A percentile compares a stretch with the other conserved stretches of the same genome.
Evolutionary conservation across 2,329 filamentous ascomycete genomes (phyloP).

Genomic region (Endoconidiophora laricicola): DNA sequence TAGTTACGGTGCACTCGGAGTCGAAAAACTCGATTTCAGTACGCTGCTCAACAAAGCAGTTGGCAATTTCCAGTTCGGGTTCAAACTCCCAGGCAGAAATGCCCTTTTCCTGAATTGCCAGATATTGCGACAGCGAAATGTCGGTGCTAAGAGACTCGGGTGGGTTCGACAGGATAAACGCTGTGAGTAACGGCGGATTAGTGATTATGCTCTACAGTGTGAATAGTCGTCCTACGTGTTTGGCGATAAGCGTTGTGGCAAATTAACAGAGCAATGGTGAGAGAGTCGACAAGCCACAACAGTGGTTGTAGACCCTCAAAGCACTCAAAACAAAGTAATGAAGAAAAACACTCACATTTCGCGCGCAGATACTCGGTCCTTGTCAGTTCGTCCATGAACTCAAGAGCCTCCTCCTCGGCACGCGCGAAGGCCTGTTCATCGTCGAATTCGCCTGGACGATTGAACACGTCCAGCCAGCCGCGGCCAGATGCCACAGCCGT

Average conservation of each 20-base stretch:
- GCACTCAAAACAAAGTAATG: too few relatives aligned
- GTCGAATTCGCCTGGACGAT: conserved; percentile 87
- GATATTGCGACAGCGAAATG: conserved; percentile 91
- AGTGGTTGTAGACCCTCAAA: neutral
- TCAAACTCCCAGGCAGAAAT: conserved; percentile 99
- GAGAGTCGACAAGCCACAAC: too few relatives aligned
- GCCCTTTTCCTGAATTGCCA: conserved; percentile 97
- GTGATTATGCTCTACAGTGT: neutral
- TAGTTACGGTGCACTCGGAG: conserved; percentile 91
- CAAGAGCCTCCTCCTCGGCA: conserved; percentile 88
- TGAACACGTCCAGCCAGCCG: conserved; percentile 60
- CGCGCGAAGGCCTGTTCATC: conserved; percentile 89
- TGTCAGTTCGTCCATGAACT: conserved; percentile 87
- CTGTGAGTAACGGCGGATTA: conserved; percentile 28
- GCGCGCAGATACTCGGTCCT: conserved; percentile 82
- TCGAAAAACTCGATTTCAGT: conserved; percentile 99
- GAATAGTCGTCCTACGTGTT: too few relatives aligned
- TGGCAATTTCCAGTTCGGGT: conserved; percentile 95
- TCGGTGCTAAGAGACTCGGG: conserved; percentile 92
- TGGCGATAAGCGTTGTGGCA: neutral
- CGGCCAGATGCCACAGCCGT: conserved; percentile 6
- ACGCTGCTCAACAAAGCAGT: conserved; percentile 91
- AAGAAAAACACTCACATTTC: conserved; percentile 48
- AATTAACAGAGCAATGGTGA: neutral
- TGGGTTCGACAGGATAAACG: conserved; percentile 84